phyloP scores from a whole-genome alignment of 2,329 filamentous ascomycete species.

The Colletotrichum sidae region DNA sequence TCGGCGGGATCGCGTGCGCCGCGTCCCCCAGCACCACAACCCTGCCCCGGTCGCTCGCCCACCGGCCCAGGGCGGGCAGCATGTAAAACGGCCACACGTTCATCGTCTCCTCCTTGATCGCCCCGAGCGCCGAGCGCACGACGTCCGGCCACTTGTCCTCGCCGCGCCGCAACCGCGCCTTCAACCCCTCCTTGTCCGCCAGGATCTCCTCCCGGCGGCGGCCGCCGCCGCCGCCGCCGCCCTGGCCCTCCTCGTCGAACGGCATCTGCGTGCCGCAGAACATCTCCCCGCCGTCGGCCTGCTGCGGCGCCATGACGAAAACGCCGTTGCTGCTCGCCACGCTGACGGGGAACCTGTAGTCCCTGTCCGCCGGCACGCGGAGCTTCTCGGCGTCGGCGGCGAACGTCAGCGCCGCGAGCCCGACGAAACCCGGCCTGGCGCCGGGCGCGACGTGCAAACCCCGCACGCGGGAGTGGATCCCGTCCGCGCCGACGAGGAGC shows the following conservation, averaged over 20 bases:
- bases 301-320: conserved; percentile 63
- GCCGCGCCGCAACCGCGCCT: conserved; percentile 48
- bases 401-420: conserved; percentile 54
- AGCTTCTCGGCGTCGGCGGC: conserved; percentile 52
- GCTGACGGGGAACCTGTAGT: conserved; percentile 55
- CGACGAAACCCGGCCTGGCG: conserved; percentile 61
- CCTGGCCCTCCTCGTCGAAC: conserved; percentile 46
- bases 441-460: conserved; percentile 60
- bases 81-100: conserved; percentile 63
- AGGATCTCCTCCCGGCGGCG: conserved; percentile 55
- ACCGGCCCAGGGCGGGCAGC: conserved; percentile 58
- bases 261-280: conserved; percentile 54
- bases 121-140: conserved; percentile 48
- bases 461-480: conserved; percentile 68
- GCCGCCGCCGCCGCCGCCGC: conserved; percentile 48
- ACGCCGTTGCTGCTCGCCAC: conserved; percentile 57
- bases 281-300: conserved; percentile 53
- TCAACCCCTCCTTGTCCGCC: conserved; percentile 51
- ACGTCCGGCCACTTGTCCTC: conserved; percentile 51
- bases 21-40: conserved; percentile 61
- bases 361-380: conserved; percentile 41
- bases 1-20: conserved; percentile 61
- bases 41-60: conserved; percentile 51
- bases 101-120: conserved; percentile 47
- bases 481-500: conserved; percentile 68